Percentiles rank a stretch among this genome's conserved stretches.
These are phyloP conservation scores for Russula sp. DNA, from an alignment of 768 basidiomycete species.

Conservation along the genomic window DNA sequence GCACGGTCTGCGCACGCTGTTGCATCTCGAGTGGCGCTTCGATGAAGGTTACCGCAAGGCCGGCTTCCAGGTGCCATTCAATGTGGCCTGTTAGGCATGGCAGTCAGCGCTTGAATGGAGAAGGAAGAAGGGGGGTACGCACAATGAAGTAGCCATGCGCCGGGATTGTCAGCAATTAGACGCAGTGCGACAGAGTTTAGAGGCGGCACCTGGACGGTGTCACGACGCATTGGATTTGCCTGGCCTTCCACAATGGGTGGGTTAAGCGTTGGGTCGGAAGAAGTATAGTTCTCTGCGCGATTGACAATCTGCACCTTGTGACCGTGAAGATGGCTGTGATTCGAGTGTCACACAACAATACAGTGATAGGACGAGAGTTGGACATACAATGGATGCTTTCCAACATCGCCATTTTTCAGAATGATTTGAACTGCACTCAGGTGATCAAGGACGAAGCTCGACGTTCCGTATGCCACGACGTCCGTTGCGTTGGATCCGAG, in stretches of 20 bases:
- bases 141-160: constrained; percentile 84
- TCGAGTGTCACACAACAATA: neutral
- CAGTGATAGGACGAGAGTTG: constrained; percentile 9
- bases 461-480: constrained; percentile 69
- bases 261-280: constrained; percentile 68
- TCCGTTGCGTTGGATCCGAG: constrained; percentile 68
- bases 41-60: constrained; percentile 80
- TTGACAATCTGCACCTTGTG: constrained; percentile 80
- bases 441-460: constrained; percentile 68
- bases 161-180: constrained; percentile 86
- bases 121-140: constrained; percentile 25
- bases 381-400: constrained; percentile 79
- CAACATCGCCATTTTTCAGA: constrained; percentile 61
- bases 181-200: constrained; percentile 65
- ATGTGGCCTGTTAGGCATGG: constrained; percentile 52
- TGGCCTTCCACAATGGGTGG: constrained; percentile 74
- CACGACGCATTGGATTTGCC: constrained; percentile 84
- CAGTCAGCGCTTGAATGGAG: neutral
- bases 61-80: constrained; percentile 80
- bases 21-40: constrained; percentile 74
- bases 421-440: constrained; percentile 73
- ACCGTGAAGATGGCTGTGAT: constrained; percentile 77
- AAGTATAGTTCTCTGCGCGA: constrained; percentile 61
- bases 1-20: constrained; percentile 32
- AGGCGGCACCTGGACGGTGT: constrained; percentile 74